Conservation (phyloP, 2,329 filamentous ascomycete species). For the Beauveria asiatica region DNA sequence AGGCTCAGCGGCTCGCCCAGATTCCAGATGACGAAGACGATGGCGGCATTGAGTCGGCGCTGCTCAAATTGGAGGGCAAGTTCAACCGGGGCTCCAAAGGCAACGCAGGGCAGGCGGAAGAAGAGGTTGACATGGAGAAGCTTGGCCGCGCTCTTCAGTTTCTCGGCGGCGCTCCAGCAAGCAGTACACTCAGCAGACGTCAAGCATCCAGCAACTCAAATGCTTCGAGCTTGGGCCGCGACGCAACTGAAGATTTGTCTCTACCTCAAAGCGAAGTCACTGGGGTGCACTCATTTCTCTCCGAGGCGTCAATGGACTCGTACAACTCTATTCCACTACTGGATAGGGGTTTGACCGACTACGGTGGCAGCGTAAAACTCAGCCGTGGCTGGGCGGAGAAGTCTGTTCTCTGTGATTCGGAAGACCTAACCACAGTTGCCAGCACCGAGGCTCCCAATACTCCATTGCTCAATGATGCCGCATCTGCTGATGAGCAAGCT, state of each 20-base stretch:
- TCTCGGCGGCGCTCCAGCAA: constrained; percentile 1
- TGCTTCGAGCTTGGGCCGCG: not conserved
- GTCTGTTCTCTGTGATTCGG: constrained; percentile 44
- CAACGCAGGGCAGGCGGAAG: constrained; percentile 9
- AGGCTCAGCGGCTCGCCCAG: constrained; percentile 77
- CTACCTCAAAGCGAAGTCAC: not conserved
- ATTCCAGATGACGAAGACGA: constrained; percentile 77
- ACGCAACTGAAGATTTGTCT: not conserved
- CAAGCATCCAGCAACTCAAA: not conserved
- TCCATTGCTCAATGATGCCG: not conserved
- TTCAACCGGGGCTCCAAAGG: constrained; percentile 49
- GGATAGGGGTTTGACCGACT: constrained; percentile 54
- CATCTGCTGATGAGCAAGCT: constrained; percentile 10
- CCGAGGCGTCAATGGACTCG: constrained; percentile 60
- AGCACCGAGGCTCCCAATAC: constrained; percentile 16
- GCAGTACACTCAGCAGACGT: not conserved
- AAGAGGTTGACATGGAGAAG: constrained; percentile 14
- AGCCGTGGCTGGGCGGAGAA: constrained; percentile 44
- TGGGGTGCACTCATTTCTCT: constrained; percentile 38
- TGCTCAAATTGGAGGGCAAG: constrained; percentile 86
- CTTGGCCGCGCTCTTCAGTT: constrained; percentile 8
- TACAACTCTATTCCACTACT: constrained; percentile 71
- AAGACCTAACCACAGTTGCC: constrained; percentile 25
- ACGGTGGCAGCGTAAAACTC: constrained; percentile 33
- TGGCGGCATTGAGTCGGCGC: constrained; percentile 83